These are phyloP conservation scores for Bruguiera gymnorhiza DNA, from an alignment of 345 rosid genomes.

Conservation along the genomic window DNA sequence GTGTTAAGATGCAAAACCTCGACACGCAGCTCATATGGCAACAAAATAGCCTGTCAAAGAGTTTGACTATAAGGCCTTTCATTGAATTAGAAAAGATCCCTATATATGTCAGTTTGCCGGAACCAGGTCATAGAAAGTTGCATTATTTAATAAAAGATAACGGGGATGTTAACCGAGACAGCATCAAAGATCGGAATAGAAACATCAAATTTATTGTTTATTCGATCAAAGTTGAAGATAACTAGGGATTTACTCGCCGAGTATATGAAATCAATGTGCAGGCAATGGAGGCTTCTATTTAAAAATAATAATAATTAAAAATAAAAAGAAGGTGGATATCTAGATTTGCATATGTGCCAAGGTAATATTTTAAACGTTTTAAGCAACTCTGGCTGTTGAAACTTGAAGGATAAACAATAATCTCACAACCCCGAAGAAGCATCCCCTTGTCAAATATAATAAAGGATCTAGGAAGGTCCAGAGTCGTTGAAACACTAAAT, in stretches of 20 bases:
- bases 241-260: constrained; percentile 27
- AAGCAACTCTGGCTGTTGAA: constrained; percentile 60
- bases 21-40: constrained; percentile 18
- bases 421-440: constrained; percentile 48
- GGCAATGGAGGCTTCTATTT: constrained; percentile 54
- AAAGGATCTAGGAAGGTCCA: constrained; percentile 53
- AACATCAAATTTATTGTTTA: constrained; percentile 53
- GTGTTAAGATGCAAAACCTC: constrained; percentile 16
- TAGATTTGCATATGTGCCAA: constrained; percentile 26
- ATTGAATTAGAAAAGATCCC: neutral
- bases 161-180: constrained; percentile 26
- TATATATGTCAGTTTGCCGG: constrained; percentile 15
- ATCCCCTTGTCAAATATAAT: constrained; percentile 36
- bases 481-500: constrained; percentile 26
- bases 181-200: constrained; percentile 62
- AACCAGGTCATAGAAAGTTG: constrained; percentile 21
- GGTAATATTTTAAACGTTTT: constrained; percentile 11
- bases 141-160: neutral
- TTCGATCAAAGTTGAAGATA: constrained; percentile 23
- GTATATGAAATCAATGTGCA: constrained; percentile 51
- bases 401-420: constrained; percentile 46
- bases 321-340: constrained; percentile 24
- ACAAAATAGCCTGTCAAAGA: constrained; percentile 42
- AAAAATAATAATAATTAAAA: too few relatives aligned
- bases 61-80: constrained; percentile 35